Evolutionary conservation across 371 early-diverging fungal genomes (phyloP).

Genomic region (Mortierella sp.): DNA sequence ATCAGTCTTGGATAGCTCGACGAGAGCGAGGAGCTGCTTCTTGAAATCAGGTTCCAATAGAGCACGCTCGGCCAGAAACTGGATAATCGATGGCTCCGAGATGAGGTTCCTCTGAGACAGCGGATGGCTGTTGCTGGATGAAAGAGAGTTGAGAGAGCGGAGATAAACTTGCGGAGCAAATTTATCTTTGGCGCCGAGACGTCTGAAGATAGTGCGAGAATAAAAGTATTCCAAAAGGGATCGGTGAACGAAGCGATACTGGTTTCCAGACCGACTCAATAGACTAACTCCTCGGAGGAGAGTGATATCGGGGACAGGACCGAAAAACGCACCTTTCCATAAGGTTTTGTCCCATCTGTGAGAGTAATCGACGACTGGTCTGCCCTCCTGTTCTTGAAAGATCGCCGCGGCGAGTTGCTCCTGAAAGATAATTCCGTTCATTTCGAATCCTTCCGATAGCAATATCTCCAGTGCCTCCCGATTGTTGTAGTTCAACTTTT

Average conservation of each 20-base stretch:
- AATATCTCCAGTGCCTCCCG: background rate
- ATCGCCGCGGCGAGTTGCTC: conserved; percentile 15
- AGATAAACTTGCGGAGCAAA: background rate
- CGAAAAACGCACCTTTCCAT: conserved; percentile 12
- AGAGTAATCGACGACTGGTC: background rate
- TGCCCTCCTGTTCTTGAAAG: conserved; percentile 10
- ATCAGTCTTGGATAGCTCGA: conserved; percentile 7
- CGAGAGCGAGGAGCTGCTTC: background rate
- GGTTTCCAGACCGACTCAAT: conserved; percentile 8
- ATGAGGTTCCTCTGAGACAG: background rate
- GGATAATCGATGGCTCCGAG: background rate
- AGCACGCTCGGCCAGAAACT: conserved; percentile 12
- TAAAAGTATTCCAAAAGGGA: conserved; percentile 14
- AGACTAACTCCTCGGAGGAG: conserved; percentile 1
- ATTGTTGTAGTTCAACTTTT: background rate
- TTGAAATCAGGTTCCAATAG: background rate
- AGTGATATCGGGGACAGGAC: background rate
- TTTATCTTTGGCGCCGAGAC: background rate
- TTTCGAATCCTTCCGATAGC: background rate
- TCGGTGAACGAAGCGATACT: conserved; percentile 24
- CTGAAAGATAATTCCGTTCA: background rate
- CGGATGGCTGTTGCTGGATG: background rate
- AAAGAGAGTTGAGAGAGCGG: background rate
- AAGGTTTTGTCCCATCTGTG: background rate
- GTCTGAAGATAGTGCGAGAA: background rate